Conservation (phyloP, 2,329 filamentous ascomycete genomes). For the Cladosporium sp. region DNA sequence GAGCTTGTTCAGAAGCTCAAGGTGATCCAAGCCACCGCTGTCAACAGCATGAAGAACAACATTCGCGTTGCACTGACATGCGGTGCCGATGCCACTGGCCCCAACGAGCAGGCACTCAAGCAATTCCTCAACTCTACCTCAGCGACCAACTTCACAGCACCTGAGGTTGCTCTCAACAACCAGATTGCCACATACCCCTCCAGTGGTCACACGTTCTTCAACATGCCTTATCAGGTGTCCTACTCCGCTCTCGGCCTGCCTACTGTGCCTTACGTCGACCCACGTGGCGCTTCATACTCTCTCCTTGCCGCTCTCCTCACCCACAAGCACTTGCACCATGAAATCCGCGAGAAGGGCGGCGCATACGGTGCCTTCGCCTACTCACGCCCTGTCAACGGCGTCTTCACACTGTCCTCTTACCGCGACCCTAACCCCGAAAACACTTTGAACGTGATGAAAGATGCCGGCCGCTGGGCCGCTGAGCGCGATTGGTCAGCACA, state of each 20-base stretch:
- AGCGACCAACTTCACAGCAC: slow-evolving; percentile 28
- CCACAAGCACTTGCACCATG: slow-evolving; percentile 94
- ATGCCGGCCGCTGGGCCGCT: slow-evolving; percentile 79
- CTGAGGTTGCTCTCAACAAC: slow-evolving; percentile 33
- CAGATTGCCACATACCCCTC: slow-evolving; percentile 30
- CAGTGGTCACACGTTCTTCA: slow-evolving; percentile 78
- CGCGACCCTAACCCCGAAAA: slow-evolving; percentile 93
- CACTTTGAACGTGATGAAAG: slow-evolving; percentile 79
- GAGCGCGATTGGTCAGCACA: slow-evolving; percentile 79
- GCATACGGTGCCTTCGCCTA: slow-evolving; percentile 94
- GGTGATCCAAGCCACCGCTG: slow-evolving; percentile 75
- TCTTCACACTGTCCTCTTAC: slow-evolving; percentile 96
- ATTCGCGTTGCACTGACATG: slow-evolving; percentile 86
- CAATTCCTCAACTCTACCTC: slow-evolving; percentile 60
- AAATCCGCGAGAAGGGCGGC: slow-evolving; percentile 96
- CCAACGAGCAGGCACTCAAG: slow-evolving; percentile 71
- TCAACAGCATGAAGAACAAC: slow-evolving; percentile 58
- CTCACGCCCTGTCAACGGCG: slow-evolving; percentile 73
- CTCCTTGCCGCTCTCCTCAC: slow-evolving; percentile 90
- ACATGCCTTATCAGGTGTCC: slow-evolving; percentile 95
- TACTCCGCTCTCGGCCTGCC: slow-evolving; percentile 83
- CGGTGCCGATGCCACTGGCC: slow-evolving; percentile 68
- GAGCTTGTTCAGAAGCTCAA: slow-evolving; percentile 68
- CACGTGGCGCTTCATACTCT: slow-evolving; percentile 76
- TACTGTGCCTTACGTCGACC: slow-evolving; percentile 78